Evolutionary conservation across 2,329 filamentous ascomycete species (phyloP).

Genomic region (Fusarium brachygibbosum): DNA sequence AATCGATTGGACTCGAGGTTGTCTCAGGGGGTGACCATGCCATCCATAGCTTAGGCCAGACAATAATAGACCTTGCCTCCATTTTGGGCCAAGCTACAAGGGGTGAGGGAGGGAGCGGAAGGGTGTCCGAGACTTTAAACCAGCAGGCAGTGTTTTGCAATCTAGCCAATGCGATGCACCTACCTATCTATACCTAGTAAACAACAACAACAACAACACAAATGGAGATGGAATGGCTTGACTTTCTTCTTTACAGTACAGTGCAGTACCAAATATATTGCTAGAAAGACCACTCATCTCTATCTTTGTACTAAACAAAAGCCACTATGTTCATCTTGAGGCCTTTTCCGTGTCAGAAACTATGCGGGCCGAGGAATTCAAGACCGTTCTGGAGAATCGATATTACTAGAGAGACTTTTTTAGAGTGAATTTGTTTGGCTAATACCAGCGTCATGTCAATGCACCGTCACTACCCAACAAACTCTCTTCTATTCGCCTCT

Average conservation of each 20-base stretch:
- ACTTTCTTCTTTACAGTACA: not conserved
- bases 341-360: not conserved
- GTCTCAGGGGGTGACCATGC: slow-evolving; percentile 48
- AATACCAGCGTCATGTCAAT: slow-evolving; percentile 36
- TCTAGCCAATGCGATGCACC: slow-evolving; percentile 20
- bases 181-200: not conserved
- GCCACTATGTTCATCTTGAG: not conserved
- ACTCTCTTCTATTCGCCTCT: slow-evolving; percentile 21
- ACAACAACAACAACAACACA: slow-evolving; percentile 25
- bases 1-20: slow-evolving; percentile 41
- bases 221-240: not conserved
- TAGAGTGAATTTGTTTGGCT: slow-evolving; percentile 19
- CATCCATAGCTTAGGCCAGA: slow-evolving; percentile 27
- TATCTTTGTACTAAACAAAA: not conserved
- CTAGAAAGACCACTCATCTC: not conserved
- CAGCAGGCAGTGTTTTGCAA: slow-evolving; percentile 23
- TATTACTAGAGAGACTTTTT: not conserved
- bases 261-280: not conserved
- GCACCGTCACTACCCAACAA: slow-evolving; percentile 31
- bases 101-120: slow-evolving; percentile 20
- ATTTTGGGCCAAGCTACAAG: slow-evolving; percentile 21
- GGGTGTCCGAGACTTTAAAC: slow-evolving; percentile 42
- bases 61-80: slow-evolving; percentile 43
- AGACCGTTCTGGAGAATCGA: slow-evolving; percentile 7
- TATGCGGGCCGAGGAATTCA: slow-evolving; percentile 3